These are phyloP conservation scores for Wallacemonas sp. DNA, from an alignment of 208 protist genomes.

Conservation along the genomic window DNA sequence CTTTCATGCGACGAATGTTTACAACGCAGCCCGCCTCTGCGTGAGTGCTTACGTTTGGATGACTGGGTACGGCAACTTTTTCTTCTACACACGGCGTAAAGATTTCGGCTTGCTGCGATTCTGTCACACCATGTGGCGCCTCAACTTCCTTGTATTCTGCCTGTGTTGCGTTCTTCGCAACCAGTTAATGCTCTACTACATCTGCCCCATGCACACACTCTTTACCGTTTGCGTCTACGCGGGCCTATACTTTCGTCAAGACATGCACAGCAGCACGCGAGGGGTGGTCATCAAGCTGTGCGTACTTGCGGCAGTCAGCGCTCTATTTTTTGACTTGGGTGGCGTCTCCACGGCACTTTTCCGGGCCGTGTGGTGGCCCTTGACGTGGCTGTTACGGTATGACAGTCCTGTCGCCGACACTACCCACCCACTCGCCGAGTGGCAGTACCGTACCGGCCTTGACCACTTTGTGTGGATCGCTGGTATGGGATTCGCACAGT, in stretches of 20 bases:
- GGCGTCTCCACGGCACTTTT: slow-evolving; percentile 32
- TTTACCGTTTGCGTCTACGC: slow-evolving; percentile 74
- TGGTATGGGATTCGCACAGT: slow-evolving; percentile 73
- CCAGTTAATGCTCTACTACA: slow-evolving; percentile 93
- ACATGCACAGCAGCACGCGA: slow-evolving; percentile 23
- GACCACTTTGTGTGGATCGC: slow-evolving; percentile 77
- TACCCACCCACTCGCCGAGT: slow-evolving; percentile 61
- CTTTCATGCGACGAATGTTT: slow-evolving; percentile 67
- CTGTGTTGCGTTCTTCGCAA: slow-evolving; percentile 60
- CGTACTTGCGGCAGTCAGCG: slow-evolving; percentile 23
- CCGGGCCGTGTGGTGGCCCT: slow-evolving; percentile 35
- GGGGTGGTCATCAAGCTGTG: slow-evolving; percentile 40
- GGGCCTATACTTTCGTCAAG: slow-evolving; percentile 26
- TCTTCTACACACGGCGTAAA: slow-evolving; percentile 64
- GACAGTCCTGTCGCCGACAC: slow-evolving; percentile 30
- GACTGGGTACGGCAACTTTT: slow-evolving; percentile 92
- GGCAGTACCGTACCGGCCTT: slow-evolving; percentile 73
- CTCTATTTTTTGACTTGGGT: slow-evolving; percentile 56
- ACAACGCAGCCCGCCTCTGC: slow-evolving; percentile 86
- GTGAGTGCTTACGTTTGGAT: slow-evolving; percentile 91
- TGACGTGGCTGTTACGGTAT: slow-evolving; percentile 50
- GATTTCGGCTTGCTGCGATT: slow-evolving; percentile 64
- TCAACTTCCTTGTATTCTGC: slow-evolving; percentile 80
- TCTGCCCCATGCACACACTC: slow-evolving; percentile 88
- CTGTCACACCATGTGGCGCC: slow-evolving; percentile 64